phyloP scores from a whole-genome alignment of 129 eudicot species.

The Flaveria bidentis region DNA sequence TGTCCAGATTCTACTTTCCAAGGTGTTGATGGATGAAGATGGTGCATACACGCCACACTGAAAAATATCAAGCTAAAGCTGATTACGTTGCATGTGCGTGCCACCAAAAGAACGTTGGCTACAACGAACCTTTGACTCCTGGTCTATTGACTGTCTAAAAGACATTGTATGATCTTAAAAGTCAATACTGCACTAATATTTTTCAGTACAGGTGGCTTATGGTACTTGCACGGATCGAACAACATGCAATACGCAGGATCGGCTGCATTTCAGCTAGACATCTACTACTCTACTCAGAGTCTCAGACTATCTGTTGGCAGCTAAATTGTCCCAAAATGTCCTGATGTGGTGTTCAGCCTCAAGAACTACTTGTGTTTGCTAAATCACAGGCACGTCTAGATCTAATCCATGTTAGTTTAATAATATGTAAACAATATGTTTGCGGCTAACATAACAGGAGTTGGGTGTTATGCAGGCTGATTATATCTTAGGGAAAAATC shows the following conservation, averaged over 20 bases:
- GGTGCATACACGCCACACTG: conserved; percentile 59
- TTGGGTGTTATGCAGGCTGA: conserved; percentile 57
- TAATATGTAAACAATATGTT: conserved; percentile 1
- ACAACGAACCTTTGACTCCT: conserved; percentile 83
- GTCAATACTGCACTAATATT: conserved; percentile 17
- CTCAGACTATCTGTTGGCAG: conserved; percentile 69
- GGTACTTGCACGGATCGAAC: conserved; percentile 79
- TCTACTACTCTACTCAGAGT: conserved; percentile 37
- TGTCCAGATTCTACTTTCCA: conserved; percentile 67
- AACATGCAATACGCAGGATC: conserved; percentile 83
- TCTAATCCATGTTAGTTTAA: neutral
- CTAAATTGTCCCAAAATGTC: conserved; percentile 54
- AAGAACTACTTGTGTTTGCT: conserved; percentile 68
- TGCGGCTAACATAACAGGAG: neutral
- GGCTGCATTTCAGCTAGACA: conserved; percentile 76
- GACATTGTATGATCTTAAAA: conserved; percentile 1
- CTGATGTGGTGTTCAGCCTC: conserved; percentile 64
- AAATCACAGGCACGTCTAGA: conserved; percentile 65
- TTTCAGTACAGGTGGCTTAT: conserved; percentile 56
- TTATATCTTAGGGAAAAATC: conserved; percentile 91
- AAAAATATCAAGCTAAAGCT: conserved; percentile 79
- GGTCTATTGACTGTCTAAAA: conserved; percentile 46
- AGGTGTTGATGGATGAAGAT: conserved; percentile 71
- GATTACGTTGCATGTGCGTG: conserved; percentile 82
- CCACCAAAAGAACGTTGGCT: conserved; percentile 75